Evolutionary conservation across 2,329 filamentous ascomycete genomes (phyloP).

Genomic region (Diaporthe helianthi): DNA sequence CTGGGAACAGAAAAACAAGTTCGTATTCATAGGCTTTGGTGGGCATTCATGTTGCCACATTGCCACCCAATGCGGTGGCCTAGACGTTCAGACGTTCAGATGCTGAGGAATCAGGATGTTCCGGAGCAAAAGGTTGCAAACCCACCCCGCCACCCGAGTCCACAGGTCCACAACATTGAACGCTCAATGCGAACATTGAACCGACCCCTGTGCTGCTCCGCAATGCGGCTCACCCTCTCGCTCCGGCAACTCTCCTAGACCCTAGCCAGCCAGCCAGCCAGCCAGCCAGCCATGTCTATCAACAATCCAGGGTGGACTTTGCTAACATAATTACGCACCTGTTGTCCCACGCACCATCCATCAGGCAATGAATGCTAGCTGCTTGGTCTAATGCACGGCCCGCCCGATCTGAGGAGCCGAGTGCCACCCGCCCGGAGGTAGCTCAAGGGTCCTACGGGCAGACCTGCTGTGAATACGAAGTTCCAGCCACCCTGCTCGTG

Average conservation of each 20-base stretch:
- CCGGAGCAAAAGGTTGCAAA: neutral
- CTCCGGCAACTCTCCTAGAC: conserved; percentile 4
- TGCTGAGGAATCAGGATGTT: no score
- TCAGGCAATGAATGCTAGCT: conserved; percentile 26
- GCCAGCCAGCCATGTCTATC: no score
- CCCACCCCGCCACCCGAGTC: neutral
- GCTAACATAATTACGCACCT: neutral
- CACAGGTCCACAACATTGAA: no score
- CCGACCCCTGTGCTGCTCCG: neutral
- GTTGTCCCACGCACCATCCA: no score
- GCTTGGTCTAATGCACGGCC: conserved; percentile 33
- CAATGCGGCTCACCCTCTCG: conserved; percentile 20
- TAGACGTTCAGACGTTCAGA: no score
- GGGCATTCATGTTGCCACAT: conserved; percentile 4
- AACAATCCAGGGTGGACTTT: no score
- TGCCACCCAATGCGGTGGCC: neutral
- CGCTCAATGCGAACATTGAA: neutral
- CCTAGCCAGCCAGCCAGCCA: neutral
- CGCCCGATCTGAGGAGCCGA: conserved; percentile 20
- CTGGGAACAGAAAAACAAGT: neutral
- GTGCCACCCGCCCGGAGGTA: neutral
- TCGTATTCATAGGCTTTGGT: conserved; percentile 16
- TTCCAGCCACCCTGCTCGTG: conserved; percentile 28
- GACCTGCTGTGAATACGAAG: conserved; percentile 31
- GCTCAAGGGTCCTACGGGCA: conserved; percentile 26